phyloP scores from a whole-genome alignment of 192 early-diverging fungal species.

The Coemansia sp. region DNA sequence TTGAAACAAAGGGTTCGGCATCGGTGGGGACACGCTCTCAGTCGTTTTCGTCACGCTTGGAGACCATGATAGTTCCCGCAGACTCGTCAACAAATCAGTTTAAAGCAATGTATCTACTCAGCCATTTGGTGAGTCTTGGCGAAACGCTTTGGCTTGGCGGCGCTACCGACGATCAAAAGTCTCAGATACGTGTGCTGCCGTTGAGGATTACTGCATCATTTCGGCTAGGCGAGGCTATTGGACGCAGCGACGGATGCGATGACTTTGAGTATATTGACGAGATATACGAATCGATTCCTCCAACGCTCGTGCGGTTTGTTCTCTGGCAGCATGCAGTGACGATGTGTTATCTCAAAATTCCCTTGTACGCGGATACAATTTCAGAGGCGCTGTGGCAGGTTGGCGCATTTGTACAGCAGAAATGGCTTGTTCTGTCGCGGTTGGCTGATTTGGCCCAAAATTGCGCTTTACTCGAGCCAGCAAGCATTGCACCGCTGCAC shows the following conservation, averaged over 20 bases:
- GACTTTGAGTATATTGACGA: constrained; percentile 50
- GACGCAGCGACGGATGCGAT: constrained; percentile 17
- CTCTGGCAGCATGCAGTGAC: constrained; percentile 47
- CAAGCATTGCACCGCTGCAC: constrained; percentile 33
- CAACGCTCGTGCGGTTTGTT: constrained; percentile 37
- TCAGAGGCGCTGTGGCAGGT: constrained; percentile 46
- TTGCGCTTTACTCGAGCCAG: constrained; percentile 18
- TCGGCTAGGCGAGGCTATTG: constrained; percentile 37
- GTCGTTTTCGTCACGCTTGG: constrained; percentile 41
- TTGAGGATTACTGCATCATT: constrained; percentile 32
- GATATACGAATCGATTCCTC: constrained; percentile 34
- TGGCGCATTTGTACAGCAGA: constrained; percentile 48
- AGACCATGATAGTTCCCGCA: constrained; percentile 28
- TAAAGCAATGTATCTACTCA: constrained; percentile 34
- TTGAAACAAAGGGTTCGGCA: not conserved
- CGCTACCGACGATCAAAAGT: not conserved
- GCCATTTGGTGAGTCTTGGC: constrained; percentile 40
- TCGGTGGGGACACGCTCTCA: constrained; percentile 20
- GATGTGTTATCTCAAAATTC: constrained; percentile 40
- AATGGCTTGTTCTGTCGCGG: constrained; percentile 29
- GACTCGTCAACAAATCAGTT: constrained; percentile 17
- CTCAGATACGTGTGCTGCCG: constrained; percentile 23
- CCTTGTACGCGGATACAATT: constrained; percentile 40
- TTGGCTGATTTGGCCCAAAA: constrained; percentile 12
- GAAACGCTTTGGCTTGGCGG: constrained; percentile 48